Evolutionary conservation across 306 rosid genomes (phyloP), one percentile per base, ranked within the genome.

Genomic region (Ochetophila trinervis): DNA sequence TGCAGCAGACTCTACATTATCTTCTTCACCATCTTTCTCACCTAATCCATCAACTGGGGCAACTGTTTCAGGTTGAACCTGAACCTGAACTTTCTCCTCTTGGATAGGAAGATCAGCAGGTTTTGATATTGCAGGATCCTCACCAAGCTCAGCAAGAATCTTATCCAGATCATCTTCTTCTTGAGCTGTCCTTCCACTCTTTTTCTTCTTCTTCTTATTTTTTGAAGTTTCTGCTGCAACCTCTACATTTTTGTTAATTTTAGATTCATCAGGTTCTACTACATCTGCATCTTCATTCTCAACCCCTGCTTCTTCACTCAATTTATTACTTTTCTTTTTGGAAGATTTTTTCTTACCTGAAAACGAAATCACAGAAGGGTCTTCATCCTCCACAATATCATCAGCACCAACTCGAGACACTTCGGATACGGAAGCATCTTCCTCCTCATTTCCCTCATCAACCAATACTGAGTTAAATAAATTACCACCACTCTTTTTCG

Each of bases 151-250:
- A 27, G 96, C 96, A 64, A 94, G 97, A 80, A 94, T 74, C 76
- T 70, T 84, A 56, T 90, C 99, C 74, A 94, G 80, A 83, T 94
- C 99, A 37, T 94, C 99, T 87, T 94, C 99, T 83, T 94, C 99
- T 72, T 90, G 86, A 65, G 81, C 94, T 64, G 99, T 94, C 70
- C 99, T 82, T 76, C 95, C 99, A 66, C 86, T 77, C 85, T 88
- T 94, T 75, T 94, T 93, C 80, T 93, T 93, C 83, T 93, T 94
- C 80, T 90, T 94, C 80, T 88, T 94, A 70, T 56, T 88, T 73
- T 94, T 90, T 30, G 89, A 88, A 63, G 86, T 74, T 67, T 77
- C 97, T 57, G 69, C 72, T 16, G 45, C 32, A 47, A 79, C 83
- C 68, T 51, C 96, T 57, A 82, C 89, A 75, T 40, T 79, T 82